Conservation (phyloP, 2,329 filamentous ascomycete genomes). For the Colletotrichum sp. region DNA sequence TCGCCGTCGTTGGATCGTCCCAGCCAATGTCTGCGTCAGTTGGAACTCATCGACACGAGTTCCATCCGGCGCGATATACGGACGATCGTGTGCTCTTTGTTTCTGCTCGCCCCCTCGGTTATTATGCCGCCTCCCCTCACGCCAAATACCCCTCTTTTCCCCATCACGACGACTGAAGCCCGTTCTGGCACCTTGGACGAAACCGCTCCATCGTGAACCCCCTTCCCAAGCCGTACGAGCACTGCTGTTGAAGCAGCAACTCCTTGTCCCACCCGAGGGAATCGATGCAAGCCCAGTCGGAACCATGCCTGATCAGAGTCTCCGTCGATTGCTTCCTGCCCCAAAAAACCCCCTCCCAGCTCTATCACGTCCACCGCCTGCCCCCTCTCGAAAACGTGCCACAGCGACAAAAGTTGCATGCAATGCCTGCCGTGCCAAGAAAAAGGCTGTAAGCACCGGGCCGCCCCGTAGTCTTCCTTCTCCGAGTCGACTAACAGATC, state of each 20-base stretch:
- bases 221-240: not conserved
- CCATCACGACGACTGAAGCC: not conserved
- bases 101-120: not conserved
- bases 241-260: not conserved
- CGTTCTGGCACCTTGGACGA: not conserved
- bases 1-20: not conserved
- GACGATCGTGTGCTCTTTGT: not conserved
- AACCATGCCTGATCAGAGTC: constrained; percentile 3
- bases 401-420: constrained; percentile 22
- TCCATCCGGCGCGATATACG: not conserved
- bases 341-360: not conserved
- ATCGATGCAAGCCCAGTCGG: not conserved
- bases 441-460: constrained; percentile 22
- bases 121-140: constrained; percentile 4
- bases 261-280: not conserved
- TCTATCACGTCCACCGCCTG: not conserved
- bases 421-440: constrained; percentile 25
- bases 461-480: not conserved
- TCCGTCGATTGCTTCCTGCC: constrained; percentile 11
- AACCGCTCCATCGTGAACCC: not conserved
- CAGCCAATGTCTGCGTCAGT: not conserved
- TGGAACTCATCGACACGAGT: not conserved
- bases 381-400: not conserved
- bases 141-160: constrained; percentile 11
- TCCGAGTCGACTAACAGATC: not conserved